Evolutionary conservation across 1,139 yeast genomes (phyloP).

Genomic region (Geotrichum reessii): DNA sequence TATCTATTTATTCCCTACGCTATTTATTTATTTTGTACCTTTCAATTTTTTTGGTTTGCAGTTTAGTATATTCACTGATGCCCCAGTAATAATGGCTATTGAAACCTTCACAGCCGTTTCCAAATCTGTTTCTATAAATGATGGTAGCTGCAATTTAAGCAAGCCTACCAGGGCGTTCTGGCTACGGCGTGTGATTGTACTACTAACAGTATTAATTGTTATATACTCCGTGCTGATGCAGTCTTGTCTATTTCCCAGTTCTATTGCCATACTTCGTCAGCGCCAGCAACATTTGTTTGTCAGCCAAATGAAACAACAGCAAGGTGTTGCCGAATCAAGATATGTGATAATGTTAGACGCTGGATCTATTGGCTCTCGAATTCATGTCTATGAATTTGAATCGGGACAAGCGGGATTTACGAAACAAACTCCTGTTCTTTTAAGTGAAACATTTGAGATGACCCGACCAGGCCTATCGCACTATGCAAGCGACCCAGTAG

Average conservation of each 20-base stretch:
- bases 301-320: background rate
- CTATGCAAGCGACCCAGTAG: conserved; percentile 69
- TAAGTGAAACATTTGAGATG: conserved; percentile 81
- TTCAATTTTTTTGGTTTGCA: background rate
- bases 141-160: background rate
- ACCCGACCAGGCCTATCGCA: conserved; percentile 87
- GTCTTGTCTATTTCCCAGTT: background rate
- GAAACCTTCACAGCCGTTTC: conserved; percentile 5
- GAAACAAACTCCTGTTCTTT: conserved; percentile 50
- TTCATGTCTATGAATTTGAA: conserved; percentile 87
- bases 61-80: background rate
- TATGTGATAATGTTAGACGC: conserved; percentile 92
- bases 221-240: background rate
- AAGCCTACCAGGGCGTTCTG: background rate
- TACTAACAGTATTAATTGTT: background rate
- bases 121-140: background rate
- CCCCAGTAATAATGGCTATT: conserved; percentile 3
- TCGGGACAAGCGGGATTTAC: conserved; percentile 48
- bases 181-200: background rate
- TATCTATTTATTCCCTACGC: background rate
- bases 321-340: conserved; percentile 24
- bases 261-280: background rate
- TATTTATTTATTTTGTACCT: background rate
- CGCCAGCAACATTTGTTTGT: background rate
- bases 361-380: conserved; percentile 94